Evolutionary conservation across 2,329 filamentous ascomycete genomes (phyloP).

Genomic region (Eurotiales sp.): DNA sequence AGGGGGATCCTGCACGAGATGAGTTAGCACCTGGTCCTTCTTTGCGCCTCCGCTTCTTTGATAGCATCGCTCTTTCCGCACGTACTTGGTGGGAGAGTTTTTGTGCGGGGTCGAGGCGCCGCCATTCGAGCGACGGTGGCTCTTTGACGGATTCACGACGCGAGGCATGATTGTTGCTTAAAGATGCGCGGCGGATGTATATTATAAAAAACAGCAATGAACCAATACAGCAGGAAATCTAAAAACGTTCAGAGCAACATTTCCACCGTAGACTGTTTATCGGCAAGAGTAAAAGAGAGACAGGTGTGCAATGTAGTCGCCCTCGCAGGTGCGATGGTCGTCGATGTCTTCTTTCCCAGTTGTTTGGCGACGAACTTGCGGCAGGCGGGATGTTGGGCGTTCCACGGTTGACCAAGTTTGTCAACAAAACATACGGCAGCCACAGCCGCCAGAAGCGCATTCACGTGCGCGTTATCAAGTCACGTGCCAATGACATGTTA

Average conservation of each 20-base stretch:
- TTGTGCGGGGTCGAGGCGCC: conserved; percentile 49
- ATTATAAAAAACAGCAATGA: conserved; percentile 1
- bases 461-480: conserved; percentile 8
- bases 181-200: conserved; percentile 5
- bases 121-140: conserved; percentile 44
- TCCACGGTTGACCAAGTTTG: conserved; percentile 16
- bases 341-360: conserved; percentile 6
- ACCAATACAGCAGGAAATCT: conserved; percentile 4
- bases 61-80: conserved; percentile 27
- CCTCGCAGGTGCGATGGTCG: conserved; percentile 1
- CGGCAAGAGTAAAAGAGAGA: background rate
- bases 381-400: conserved; percentile 7
- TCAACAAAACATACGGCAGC: conserved; percentile 39
- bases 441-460: conserved; percentile 22
- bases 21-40: conserved; percentile 15
- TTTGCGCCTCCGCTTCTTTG: too few relatives aligned
- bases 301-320: background rate
- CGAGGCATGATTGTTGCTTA: conserved; percentile 49
- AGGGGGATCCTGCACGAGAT: conserved; percentile 69
- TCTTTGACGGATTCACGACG: conserved; percentile 45
- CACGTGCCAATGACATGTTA: conserved; percentile 2
- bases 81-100: conserved; percentile 49
- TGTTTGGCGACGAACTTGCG: conserved; percentile 1
- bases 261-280: background rate
- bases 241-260: conserved; percentile 9